phyloP scores from a whole-genome alignment of 2,329 filamentous ascomycete species.

The Epichloe amarillans region DNA sequence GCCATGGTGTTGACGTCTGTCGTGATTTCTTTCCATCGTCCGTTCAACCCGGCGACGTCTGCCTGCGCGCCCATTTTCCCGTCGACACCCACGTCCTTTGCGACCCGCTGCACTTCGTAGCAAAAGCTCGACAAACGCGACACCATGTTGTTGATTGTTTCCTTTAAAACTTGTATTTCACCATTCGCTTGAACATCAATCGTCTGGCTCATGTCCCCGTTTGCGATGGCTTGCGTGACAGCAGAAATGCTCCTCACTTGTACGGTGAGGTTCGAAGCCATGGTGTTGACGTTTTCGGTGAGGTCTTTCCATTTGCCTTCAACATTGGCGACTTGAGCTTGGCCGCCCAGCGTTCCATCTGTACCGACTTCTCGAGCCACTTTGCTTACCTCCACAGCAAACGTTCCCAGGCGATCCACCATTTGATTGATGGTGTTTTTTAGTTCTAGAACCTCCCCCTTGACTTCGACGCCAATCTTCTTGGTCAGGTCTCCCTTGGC shows the following conservation, averaged over 20 bases:
- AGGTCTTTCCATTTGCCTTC: conserved; percentile 98
- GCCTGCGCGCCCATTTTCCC: conserved; percentile 98
- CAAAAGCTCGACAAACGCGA: conserved; percentile 91
- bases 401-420: conserved; percentile 93
- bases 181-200: conserved; percentile 92
- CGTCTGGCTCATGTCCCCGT: conserved; percentile 90
- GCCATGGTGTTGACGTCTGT: conserved; percentile 94
- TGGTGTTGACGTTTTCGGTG: conserved; percentile 77
- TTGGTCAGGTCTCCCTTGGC: conserved; percentile 87
- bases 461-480: conserved; percentile 88
- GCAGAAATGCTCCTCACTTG: conserved; percentile 86
- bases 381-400: conserved; percentile 92
- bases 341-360: conserved; percentile 84
- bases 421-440: conserved; percentile 99
- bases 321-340: conserved; percentile 86
- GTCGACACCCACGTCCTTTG: conserved; percentile 92
- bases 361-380: conserved; percentile 93
- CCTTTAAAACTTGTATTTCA: conserved; percentile 85
- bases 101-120: conserved; percentile 87
- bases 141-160: conserved; percentile 99
- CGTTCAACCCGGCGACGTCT: conserved; percentile 82
- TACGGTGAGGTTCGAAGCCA: conserved; percentile 54
- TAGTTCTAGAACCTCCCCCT: conserved; percentile 86
- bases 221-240: conserved; percentile 87
- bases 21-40: conserved; percentile 96